Conservation (phyloP, 257 asterid genomes). For the Solanum chaucha region DNA sequence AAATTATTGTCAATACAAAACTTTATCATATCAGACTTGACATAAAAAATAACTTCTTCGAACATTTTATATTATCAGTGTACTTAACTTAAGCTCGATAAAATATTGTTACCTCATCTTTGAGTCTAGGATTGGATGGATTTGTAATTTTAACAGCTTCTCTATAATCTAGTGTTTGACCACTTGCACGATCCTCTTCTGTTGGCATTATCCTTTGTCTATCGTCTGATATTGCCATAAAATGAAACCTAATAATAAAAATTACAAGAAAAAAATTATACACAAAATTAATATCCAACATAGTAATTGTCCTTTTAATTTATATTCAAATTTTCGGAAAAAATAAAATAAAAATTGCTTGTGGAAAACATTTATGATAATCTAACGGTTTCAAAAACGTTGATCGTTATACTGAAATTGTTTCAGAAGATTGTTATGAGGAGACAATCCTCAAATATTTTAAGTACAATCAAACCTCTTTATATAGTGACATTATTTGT, state of each 20-base stretch:
- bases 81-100: no score
- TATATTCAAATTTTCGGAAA: neutral
- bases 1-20: neutral
- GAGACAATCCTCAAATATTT: neutral
- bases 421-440: neutral
- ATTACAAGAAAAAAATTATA: neutral
- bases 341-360: neutral
- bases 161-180: slow-evolving; percentile 28
- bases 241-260: slow-evolving; percentile 26
- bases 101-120: slow-evolving; percentile 13
- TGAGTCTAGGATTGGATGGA: slow-evolving; percentile 19
- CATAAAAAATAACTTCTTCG: accelerated
- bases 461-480: neutral
- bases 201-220: slow-evolving; percentile 49
- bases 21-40: neutral
- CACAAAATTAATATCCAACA: neutral
- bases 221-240: slow-evolving; percentile 52
- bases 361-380: neutral
- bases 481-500: accelerated
- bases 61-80: neutral
- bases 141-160: slow-evolving; percentile 48
- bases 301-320: neutral
- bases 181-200: slow-evolving; percentile 19
- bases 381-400: neutral
- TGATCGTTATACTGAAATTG: neutral